Percentiles rank a stretch among this genome's conserved stretches.
Conservation (phyloP, 208 protist species). For the Trichomonas vaginalis region DNA sequence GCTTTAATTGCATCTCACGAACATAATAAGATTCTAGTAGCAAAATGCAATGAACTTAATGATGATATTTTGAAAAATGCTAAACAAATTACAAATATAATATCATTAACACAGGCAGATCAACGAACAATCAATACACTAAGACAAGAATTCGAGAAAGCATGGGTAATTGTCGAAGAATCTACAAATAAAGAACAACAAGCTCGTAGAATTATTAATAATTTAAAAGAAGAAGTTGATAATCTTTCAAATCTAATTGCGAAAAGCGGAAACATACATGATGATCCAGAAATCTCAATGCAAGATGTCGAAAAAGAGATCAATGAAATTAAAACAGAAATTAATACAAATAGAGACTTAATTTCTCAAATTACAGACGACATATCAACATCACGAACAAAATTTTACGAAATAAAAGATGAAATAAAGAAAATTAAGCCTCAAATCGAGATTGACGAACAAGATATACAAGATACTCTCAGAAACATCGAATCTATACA, state of each 20-base stretch:
- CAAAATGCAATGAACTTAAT: slow-evolving; percentile 70
- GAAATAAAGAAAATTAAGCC: not conserved
- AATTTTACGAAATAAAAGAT: not conserved
- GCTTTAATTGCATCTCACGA: slow-evolving; percentile 81
- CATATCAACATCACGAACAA: not conserved
- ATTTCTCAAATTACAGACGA: not conserved
- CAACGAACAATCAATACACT: slow-evolving; percentile 70
- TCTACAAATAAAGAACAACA: slow-evolving; percentile 79
- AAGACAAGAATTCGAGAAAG: slow-evolving; percentile 53
- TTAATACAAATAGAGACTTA: not conserved
- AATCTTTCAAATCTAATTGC: slow-evolving; percentile 70
- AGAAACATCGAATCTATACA: not conserved
- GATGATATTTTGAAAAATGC: slow-evolving; percentile 73
- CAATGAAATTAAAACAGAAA: not conserved
- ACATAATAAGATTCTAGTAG: slow-evolving; percentile 75
- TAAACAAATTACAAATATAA: slow-evolving; percentile 71
- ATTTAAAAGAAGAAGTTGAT: slow-evolving; percentile 71
- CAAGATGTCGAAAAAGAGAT: not conserved
- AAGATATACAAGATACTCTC: not conserved
- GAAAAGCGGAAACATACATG: slow-evolving; percentile 60
- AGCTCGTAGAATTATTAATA: slow-evolving; percentile 68
- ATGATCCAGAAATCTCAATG: slow-evolving; percentile 50
- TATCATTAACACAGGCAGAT: slow-evolving; percentile 78
- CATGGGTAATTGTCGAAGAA: slow-evolving; percentile 83
- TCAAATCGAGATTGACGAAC: not conserved